These are phyloP conservation scores for Aotearoamyces nothofagi DNA, from an alignment of 2,329 filamentous ascomycete species.

Conservation along the genomic window DNA sequence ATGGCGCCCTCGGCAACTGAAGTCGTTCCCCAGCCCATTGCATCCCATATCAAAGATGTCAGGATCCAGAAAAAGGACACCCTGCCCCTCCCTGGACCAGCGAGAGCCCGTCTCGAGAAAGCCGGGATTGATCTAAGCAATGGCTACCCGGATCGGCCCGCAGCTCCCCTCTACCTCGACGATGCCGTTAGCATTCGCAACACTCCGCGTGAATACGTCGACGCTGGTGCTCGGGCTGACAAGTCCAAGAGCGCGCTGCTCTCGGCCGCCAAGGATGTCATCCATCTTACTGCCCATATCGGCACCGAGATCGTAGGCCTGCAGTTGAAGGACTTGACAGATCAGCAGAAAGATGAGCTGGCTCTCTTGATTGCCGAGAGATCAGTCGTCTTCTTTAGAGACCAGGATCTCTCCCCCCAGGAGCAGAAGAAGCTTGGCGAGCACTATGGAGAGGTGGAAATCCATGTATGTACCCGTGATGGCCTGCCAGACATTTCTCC, in stretches of 20 bases:
- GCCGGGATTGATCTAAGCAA: slow-evolving; percentile 53
- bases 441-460: slow-evolving; percentile 46
- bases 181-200: slow-evolving; percentile 53
- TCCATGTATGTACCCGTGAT: slow-evolving; percentile 28
- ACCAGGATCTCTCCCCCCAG: slow-evolving; percentile 37
- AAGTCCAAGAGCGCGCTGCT: slow-evolving; percentile 46
- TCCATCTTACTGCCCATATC: slow-evolving; percentile 27
- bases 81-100: slow-evolving; percentile 40
- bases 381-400: slow-evolving; percentile 31
- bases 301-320: slow-evolving; percentile 26
- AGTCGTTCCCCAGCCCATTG: too few species aligned
- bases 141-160: slow-evolving; percentile 58
- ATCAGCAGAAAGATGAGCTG: slow-evolving; percentile 25
- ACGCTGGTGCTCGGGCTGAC: slow-evolving; percentile 49
- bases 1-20: slow-evolving; percentile 30
- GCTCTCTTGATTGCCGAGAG: slow-evolving; percentile 26
- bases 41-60: slow-evolving; percentile 46
- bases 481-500: neutral
- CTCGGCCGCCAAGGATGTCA: slow-evolving; percentile 45
- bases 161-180: slow-evolving; percentile 51
- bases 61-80: slow-evolving; percentile 47
- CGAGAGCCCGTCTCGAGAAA: slow-evolving; percentile 45
- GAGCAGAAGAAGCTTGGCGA: slow-evolving; percentile 44
- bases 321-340: slow-evolving; percentile 23
- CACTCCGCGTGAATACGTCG: slow-evolving; percentile 36